Evolutionary conservation across 495 filamentous ascomycete genomes (phyloP), one percentile per base, ranked within the genome.

Genomic region (Xylaria scruposa): DNA sequence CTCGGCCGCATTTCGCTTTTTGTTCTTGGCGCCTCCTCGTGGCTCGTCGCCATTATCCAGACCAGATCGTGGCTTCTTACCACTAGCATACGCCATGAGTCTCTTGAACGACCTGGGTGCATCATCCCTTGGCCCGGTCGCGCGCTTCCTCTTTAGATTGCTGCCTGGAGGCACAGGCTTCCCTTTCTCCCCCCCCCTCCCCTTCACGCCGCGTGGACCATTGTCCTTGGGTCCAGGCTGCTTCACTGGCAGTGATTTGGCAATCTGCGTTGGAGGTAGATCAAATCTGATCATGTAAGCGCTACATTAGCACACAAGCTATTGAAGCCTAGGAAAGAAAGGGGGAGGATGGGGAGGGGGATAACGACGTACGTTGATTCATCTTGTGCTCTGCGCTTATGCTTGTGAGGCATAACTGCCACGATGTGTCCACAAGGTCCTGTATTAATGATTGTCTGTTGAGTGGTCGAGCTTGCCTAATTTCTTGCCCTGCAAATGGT

Each of bases 41-140:
- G 77, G 75, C 33, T 78, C 81, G 33, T 85, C 82, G 47, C 90
- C 91, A 54, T 94, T 87, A 75, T 97, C 94, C 4, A 95, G 85
- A 26, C 90, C 92, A 1, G 86, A 87, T 0, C 87, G 87, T 13
- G 85, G 81, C 54, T 85, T 86, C 73, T 86, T 87, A 62, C 90
- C 87, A 33, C 80, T 79, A 71, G 89, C 82, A 77, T 88, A 88
- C 19, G 90, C 88, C 91, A 98, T 94, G 70, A 97, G 79, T 4
- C 93, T 90, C 40, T 87, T 86, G 82, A 98, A 98, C 7, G 91
- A 94, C 60, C 91, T 91, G 7, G 95, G 95, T 8, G 92, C 94
- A 80, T 98, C 95, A 78, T 97, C 90, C 49, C 87, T 83, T 24
- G 79, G 76, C 54, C 83, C 83, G 54, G 74, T 74, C 67, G 85